Conservation (phyloP, 352 stramenopile genomes). For the Globisporangium nunn region DNA sequence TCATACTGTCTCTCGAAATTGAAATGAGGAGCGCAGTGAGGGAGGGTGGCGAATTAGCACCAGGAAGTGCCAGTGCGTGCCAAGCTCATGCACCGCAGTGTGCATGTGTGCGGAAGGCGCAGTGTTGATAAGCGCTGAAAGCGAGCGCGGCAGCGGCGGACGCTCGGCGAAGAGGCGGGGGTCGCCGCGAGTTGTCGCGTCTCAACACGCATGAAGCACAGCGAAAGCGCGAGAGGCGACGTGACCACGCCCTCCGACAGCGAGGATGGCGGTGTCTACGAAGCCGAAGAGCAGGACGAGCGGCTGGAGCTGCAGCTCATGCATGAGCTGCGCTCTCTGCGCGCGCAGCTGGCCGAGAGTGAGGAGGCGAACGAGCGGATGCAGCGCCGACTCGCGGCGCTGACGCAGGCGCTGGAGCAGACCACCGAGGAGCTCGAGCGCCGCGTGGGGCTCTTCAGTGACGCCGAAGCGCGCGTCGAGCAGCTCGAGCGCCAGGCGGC, state of each 20-base stretch:
- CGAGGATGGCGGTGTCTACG: not conserved
- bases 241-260: not conserved
- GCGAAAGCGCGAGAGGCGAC: not conserved
- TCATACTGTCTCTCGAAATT: not conserved
- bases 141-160: too few species aligned
- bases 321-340: conserved; percentile 29
- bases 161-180: too few species aligned
- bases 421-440: conserved; percentile 48
- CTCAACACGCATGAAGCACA: not conserved
- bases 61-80: not conserved
- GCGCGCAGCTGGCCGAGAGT: conserved; percentile 19
- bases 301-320: conserved; percentile 24
- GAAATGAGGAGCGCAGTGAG: not conserved
- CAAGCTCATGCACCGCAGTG: too few species aligned
- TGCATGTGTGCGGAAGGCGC: too few species aligned
- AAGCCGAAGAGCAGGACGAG: conserved; percentile 15
- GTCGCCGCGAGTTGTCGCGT: not conserved
- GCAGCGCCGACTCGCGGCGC: conserved; percentile 23
- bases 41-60: not conserved
- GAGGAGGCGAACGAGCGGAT: conserved; percentile 31
- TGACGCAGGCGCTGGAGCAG: conserved; percentile 41
- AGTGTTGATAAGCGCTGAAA: too few species aligned
- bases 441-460: conserved; percentile 44
- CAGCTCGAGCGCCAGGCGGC: conserved; percentile 27
- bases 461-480: conserved; percentile 37